phyloP scores from a whole-genome alignment of 1,284 basidiomycete genomes.

The Vanrija humicola region DNA sequence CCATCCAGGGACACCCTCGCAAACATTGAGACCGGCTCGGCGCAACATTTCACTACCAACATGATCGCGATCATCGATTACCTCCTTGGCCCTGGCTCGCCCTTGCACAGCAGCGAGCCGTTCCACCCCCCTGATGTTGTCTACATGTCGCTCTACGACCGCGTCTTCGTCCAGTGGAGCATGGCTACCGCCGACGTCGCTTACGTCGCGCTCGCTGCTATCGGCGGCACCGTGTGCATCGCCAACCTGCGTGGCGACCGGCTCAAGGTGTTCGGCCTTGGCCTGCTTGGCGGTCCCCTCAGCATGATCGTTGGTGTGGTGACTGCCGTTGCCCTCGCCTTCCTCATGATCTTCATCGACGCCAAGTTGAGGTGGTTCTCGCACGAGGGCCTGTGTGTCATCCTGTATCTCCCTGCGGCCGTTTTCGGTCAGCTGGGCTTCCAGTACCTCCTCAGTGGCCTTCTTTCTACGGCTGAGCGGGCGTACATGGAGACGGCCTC shows the following conservation, averaged over 20 bases:
- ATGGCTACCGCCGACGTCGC: conserved; percentile 66
- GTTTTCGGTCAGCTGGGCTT: conserved; percentile 50
- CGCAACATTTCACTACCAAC: conserved; percentile 88
- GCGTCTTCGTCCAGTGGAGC: conserved; percentile 65
- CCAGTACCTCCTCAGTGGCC: conserved; percentile 29
- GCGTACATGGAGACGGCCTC: conserved; percentile 58
- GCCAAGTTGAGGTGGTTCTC: conserved; percentile 61
- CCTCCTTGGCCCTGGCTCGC: conserved; percentile 56
- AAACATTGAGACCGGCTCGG: conserved; percentile 35
- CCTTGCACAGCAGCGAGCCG: conserved; percentile 28
- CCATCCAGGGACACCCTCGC: conserved; percentile 23
- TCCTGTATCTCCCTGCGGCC: conserved; percentile 74
- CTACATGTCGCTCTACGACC: conserved; percentile 70
- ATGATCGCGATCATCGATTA: conserved; percentile 74
- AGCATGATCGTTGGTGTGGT: conserved; percentile 53
- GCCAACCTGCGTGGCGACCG: conserved; percentile 37
- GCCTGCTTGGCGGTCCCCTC: conserved; percentile 55
- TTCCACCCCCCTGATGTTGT: conserved; percentile 51
- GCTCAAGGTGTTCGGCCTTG: conserved; percentile 49
- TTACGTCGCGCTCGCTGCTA: conserved; percentile 55
- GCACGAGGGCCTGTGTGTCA: conserved; percentile 64
- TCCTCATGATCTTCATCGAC: conserved; percentile 65
- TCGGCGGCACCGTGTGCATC: conserved; percentile 50
- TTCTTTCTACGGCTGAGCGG: conserved; percentile 26
- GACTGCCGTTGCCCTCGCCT: conserved; percentile 67